Evolutionary conservation across 148 eudicot genomes (phyloP).

Genomic region (Camellia japonica): DNA sequence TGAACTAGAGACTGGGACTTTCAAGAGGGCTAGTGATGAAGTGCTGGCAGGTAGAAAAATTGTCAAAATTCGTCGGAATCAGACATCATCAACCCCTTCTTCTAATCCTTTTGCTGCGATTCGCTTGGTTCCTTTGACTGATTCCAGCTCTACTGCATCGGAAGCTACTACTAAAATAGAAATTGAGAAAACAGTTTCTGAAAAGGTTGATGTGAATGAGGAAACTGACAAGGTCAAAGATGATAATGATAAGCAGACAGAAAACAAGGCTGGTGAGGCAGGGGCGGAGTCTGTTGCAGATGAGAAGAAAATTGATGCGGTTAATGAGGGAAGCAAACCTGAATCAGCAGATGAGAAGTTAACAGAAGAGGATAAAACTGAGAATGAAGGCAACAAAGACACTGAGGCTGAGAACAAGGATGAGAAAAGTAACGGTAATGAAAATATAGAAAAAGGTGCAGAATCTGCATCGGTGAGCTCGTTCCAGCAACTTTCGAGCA

Average conservation of each 20-base stretch:
- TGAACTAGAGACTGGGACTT: conserved; percentile 70
- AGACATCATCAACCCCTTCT: conserved; percentile 53
- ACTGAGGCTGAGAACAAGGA: conserved; percentile 28
- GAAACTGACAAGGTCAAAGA: conserved; percentile 26
- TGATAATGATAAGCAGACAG: conserved; percentile 24
- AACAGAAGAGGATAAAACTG: conserved; percentile 30
- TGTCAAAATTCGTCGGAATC: conserved; percentile 74
- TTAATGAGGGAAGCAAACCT: conserved; percentile 19
- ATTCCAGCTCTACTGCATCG: conserved; percentile 22
- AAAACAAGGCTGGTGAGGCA: conserved; percentile 29
- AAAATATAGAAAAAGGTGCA: conserved; percentile 26
- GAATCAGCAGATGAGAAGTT: conserved; percentile 25
- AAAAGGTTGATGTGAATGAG: conserved; percentile 25
- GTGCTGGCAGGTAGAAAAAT: conserved; percentile 78
- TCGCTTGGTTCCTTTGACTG: conserved; percentile 7
- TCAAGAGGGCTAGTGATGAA: conserved; percentile 82
- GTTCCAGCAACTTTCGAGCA: conserved; percentile 50
- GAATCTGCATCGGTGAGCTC: conserved; percentile 56
- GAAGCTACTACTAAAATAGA: conserved; percentile 33
- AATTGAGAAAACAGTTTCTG: conserved; percentile 28
- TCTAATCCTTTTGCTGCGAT: conserved; percentile 85
- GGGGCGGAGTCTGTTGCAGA: conserved; percentile 20
- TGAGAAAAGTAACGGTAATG: conserved; percentile 32
- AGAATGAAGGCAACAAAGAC: conserved; percentile 26
- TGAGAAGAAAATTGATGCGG: conserved; percentile 20